These are phyloP conservation scores for Ceratocystis alfenasii DNA, from an alignment of 2,329 filamentous ascomycete genomes.

Conservation along the genomic window DNA sequence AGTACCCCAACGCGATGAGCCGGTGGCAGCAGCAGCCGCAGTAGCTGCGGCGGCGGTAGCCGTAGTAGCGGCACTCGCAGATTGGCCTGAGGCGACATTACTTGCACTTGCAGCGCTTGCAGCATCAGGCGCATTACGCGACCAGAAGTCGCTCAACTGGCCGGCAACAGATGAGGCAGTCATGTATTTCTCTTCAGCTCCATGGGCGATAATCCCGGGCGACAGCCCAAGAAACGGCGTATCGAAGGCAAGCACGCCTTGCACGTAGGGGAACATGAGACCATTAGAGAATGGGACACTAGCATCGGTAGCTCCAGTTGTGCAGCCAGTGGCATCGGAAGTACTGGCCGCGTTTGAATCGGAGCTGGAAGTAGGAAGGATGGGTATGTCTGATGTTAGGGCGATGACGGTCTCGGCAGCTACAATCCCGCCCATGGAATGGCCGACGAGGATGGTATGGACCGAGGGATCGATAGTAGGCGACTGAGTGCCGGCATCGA, in stretches of 20 bases:
- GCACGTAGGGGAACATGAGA: slow-evolving; percentile 88
- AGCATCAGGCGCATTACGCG: slow-evolving; percentile 32
- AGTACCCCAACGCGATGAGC: slow-evolving; percentile 50
- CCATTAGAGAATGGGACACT: slow-evolving; percentile 27
- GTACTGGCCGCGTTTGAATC: slow-evolving; percentile 24
- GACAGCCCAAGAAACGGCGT: slow-evolving; percentile 80
- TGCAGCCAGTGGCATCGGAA: slow-evolving; percentile 10
- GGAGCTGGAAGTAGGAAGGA: slow-evolving; percentile 37
- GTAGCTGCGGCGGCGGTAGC: slow-evolving; percentile 26
- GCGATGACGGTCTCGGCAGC: slow-evolving; percentile 76
- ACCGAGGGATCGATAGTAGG: slow-evolving; percentile 81
- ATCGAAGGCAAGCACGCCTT: slow-evolving; percentile 84
- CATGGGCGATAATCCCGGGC: slow-evolving; percentile 71
- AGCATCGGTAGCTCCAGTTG: slow-evolving; percentile 24
- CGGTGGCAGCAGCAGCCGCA: slow-evolving; percentile 28
- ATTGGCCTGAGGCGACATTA: slow-evolving; percentile 1
- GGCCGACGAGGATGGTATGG: slow-evolving; percentile 67
- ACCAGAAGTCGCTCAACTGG: slow-evolving; percentile 55
- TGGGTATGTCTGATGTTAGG: slow-evolving; percentile 47
- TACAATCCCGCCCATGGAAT: slow-evolving; percentile 90
- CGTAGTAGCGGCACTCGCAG: slow-evolving; percentile 14
- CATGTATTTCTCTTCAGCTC: slow-evolving; percentile 76
- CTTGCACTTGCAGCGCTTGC: slow-evolving; percentile 29
- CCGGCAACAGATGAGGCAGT: slow-evolving; percentile 58
- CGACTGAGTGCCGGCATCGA: slow-evolving; percentile 63